Percentiles rank a stretch among this genome's conserved stretches.
These are phyloP conservation scores for Sporothrix humicola DNA, from an alignment of 2,329 filamentous ascomycete species.

Conservation along the genomic window DNA sequence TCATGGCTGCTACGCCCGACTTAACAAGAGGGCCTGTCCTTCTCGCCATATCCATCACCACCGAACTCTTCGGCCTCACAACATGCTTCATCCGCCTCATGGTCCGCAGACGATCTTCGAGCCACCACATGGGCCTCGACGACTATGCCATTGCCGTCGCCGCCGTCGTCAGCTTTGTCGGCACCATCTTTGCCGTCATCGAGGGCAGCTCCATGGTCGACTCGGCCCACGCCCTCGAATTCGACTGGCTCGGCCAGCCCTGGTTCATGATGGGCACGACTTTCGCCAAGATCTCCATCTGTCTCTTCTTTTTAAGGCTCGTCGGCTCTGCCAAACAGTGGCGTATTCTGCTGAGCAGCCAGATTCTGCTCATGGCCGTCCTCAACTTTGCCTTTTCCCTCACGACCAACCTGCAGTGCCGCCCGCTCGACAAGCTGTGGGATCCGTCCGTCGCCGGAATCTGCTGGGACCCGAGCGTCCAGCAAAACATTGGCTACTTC, in stretches of 20 bases:
- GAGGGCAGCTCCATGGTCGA: constrained; percentile 43
- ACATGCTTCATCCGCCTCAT: constrained; percentile 46
- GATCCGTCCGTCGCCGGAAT: constrained; percentile 41
- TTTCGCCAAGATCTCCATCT: constrained; percentile 48
- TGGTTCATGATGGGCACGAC: constrained; percentile 47
- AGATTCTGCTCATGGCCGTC: constrained; percentile 45
- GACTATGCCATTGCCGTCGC: constrained; percentile 47
- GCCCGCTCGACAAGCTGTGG: constrained; percentile 49
- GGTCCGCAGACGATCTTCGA: constrained; percentile 42
- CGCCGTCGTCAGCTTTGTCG: constrained; percentile 46
- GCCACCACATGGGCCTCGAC: constrained; percentile 42
- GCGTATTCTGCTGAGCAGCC: constrained; percentile 43
- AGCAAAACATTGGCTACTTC: constrained; percentile 46
- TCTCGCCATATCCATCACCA: constrained; percentile 46
- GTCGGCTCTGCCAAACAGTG: constrained; percentile 43
- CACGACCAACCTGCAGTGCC: constrained; percentile 47
- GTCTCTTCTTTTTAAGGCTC: constrained; percentile 46
- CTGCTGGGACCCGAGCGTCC: constrained; percentile 46
- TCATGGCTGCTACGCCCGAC: constrained; percentile 40
- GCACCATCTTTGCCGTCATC: constrained; percentile 46
- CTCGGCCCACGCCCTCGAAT: constrained; percentile 43
- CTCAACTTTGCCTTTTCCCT: constrained; percentile 45
- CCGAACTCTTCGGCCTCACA: constrained; percentile 44
- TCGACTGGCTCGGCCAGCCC: constrained; percentile 47
- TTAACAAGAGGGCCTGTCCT: constrained; percentile 47